A percentile compares a stretch with the other conserved stretches of the same genome.
Conservation (phyloP, 768 basidiomycete genomes). For the Leccinum pellstonianum region DNA sequence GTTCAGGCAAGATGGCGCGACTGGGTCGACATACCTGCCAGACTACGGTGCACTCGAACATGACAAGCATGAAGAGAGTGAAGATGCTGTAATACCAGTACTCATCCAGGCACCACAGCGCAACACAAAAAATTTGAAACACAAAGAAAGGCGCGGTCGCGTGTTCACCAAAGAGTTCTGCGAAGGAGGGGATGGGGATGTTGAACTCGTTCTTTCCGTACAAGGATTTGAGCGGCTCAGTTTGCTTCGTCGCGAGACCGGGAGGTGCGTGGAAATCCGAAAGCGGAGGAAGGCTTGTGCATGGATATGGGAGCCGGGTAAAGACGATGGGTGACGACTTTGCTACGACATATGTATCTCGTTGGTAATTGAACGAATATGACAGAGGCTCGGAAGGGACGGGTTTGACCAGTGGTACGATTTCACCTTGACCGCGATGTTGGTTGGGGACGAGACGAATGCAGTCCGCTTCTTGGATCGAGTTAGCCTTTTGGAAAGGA, state of each 20-base stretch:
- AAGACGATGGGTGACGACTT: slow-evolving; percentile 61
- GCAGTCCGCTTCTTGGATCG: slow-evolving; percentile 71
- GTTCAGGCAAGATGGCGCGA: background rate
- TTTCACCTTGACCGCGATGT: slow-evolving; percentile 88
- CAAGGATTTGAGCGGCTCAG: slow-evolving; percentile 54
- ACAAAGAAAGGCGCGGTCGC: slow-evolving; percentile 99
- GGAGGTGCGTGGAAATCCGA: slow-evolving; percentile 59
- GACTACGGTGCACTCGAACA: slow-evolving; percentile 98
- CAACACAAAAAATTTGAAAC: slow-evolving; percentile 97
- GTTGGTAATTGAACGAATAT: slow-evolving; percentile 92
- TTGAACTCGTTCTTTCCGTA: slow-evolving; percentile 96
- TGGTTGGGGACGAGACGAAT: slow-evolving; percentile 77
- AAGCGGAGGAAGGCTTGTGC: slow-evolving; percentile 65
- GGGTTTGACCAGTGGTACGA: slow-evolving; percentile 73
- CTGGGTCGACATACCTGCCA: slow-evolving; percentile 72
- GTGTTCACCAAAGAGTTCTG: slow-evolving; percentile 90
- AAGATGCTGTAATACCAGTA: slow-evolving; percentile 99
- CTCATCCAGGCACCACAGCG: slow-evolving; percentile 96
- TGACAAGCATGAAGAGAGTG: slow-evolving; percentile 96
- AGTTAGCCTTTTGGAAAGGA: slow-evolving; percentile 45
- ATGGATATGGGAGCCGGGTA: slow-evolving; percentile 84
- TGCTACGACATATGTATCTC: slow-evolving; percentile 83
- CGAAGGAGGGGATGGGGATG: slow-evolving; percentile 94
- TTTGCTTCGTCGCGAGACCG: slow-evolving; percentile 49
- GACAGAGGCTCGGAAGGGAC: slow-evolving; percentile 52